A percentile compares a stretch with the other conserved stretches of the same genome.
These are phyloP conservation scores for Madurella fahalii DNA, from an alignment of 2,329 filamentous ascomycete species.

Conservation along the genomic window DNA sequence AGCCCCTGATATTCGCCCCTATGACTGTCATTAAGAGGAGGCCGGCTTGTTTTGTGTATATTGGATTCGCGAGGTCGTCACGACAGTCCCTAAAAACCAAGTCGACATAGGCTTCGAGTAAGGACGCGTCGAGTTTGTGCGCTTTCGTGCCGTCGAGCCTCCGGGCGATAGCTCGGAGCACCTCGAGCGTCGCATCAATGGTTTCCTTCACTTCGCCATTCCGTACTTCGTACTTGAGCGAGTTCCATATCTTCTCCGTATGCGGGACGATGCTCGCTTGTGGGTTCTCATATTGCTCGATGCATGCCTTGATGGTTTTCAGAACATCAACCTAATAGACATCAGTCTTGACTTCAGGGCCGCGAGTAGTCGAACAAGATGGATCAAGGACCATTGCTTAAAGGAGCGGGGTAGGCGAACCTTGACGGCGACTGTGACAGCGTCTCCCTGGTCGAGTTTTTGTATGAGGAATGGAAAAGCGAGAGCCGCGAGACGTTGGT, in stretches of 20 bases:
- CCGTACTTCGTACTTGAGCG: conserved; percentile 60
- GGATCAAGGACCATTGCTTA: background rate
- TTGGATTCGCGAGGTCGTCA: conserved; percentile 49
- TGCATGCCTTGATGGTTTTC: conserved; percentile 51
- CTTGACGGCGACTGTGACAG: conserved; percentile 56
- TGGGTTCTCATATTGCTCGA: conserved; percentile 46
- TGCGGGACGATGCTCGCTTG: conserved; percentile 47
- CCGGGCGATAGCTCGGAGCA: conserved; percentile 47
- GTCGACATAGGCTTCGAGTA: conserved; percentile 38
- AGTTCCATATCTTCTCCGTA: conserved; percentile 50
- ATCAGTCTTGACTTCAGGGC: background rate
- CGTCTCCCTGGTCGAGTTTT: conserved; percentile 57
- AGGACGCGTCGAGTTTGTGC: conserved; percentile 21
- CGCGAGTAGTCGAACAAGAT: background rate
- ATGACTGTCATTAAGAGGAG: conserved; percentile 49
- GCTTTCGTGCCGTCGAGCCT: conserved; percentile 37
- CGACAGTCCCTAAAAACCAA: conserved; percentile 50
- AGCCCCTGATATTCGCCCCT: conserved; percentile 45
- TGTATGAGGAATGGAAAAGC: conserved; percentile 52
- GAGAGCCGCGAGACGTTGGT: conserved; percentile 41
- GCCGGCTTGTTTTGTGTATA: conserved; percentile 50
- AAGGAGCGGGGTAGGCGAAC: conserved; percentile 28
- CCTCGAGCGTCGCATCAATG: conserved; percentile 52
- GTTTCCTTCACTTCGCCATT: conserved; percentile 57
- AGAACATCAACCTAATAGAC: conserved; percentile 49